A percentile compares a stretch with the other conserved stretches of the same genome.
phyloP scores from a whole-genome alignment of 202 grass and related monocot species.

The Schoenoplectus triqueter region DNA sequence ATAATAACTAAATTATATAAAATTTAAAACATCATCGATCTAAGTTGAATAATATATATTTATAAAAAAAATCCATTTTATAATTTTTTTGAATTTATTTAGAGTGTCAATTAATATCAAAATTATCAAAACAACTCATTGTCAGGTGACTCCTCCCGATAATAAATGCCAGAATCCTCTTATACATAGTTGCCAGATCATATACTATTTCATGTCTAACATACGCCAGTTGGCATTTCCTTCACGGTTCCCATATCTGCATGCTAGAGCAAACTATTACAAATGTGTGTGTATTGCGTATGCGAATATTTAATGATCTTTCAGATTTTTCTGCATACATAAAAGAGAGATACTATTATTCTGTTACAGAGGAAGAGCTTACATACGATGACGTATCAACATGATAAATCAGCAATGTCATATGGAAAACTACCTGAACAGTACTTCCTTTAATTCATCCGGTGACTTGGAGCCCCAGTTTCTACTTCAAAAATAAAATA shows the following conservation, averaged over 20 bases:
- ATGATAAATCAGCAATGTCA: neutral
- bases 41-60: no score
- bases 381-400: neutral
- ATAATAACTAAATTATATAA: no score
- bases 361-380: neutral
- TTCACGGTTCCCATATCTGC: neutral
- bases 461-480: neutral
- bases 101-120: no score
- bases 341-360: neutral
- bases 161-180: neutral
- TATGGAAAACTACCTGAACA: slow-evolving; percentile 21
- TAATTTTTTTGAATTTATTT: no score
- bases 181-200: neutral
- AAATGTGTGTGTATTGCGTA: neutral
- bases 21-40: neutral
- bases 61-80: no score
- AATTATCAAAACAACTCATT: no score
- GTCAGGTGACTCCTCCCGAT: no score
- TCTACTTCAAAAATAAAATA: neutral
- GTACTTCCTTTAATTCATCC: neutral
- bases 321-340: slow-evolving; percentile 11
- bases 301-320: neutral
- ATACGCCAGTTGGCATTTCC: neutral
- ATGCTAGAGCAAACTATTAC: slow-evolving; percentile 3
- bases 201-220: neutral